These are phyloP conservation scores for Pisolithus albus DNA, from an alignment of 768 basidiomycete species.

Conservation along the genomic window DNA sequence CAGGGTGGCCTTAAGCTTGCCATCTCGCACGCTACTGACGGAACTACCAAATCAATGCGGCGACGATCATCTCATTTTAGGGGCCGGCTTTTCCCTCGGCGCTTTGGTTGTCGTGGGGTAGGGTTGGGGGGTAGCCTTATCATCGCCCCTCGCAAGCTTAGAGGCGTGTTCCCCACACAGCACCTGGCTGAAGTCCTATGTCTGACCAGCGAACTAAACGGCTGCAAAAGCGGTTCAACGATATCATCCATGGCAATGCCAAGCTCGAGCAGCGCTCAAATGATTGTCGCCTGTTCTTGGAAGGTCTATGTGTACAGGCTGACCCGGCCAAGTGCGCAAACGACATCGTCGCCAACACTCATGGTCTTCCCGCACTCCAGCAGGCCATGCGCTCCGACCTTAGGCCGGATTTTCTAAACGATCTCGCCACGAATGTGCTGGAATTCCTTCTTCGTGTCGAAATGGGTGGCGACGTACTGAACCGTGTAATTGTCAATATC, in stretches of 20 bases:
- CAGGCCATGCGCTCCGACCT: constrained; percentile 36
- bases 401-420: constrained; percentile 36
- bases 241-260: constrained; percentile 26
- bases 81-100: neutral
- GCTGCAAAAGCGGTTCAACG: constrained; percentile 31
- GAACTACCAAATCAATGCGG: neutral
- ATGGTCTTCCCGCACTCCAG: constrained; percentile 35
- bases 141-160: no score
- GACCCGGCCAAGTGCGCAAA: constrained; percentile 34
- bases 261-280: constrained; percentile 21
- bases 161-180: no score
- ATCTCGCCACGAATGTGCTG: constrained; percentile 30
- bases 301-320: constrained; percentile 37
- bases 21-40: neutral
- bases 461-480: constrained; percentile 38
- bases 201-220: constrained; percentile 11
- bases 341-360: constrained; percentile 29
- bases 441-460: constrained; percentile 34
- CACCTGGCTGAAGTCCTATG: neutral
- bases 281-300: constrained; percentile 31
- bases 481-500: constrained; percentile 33
- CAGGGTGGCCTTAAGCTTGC: no score
- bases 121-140: neutral
- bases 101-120: neutral
- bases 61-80: neutral